Base-by-base conservation (phyloP, 1,284 basidiomycete species). In the Rhodotorula sp. region DNA sequence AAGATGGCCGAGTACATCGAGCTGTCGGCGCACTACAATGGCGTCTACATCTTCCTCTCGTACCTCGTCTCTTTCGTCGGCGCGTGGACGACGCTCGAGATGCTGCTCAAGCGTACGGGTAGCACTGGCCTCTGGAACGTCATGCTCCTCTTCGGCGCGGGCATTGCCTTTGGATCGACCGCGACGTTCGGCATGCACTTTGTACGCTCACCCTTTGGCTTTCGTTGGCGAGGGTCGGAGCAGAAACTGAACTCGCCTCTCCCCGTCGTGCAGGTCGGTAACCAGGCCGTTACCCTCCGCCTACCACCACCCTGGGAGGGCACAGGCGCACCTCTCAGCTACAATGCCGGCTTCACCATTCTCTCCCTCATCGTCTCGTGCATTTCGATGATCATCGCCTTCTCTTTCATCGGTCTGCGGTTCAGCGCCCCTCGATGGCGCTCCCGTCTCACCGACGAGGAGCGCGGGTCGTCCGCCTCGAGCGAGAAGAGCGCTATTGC, bases 341-440 rank as follows among this genome's bases (percentile, higher is more conserved):
- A 84, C 77, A 70, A 79, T 57, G 78, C 81, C 12, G 82, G 81
- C 10, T 84, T 78, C 76, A 84, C 84, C 25, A 74, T 84, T 54
- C 76, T 84, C n/a, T 82, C 81, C 36, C 79, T 84, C 51, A 80
- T 83, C 32, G 81, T 81, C 39, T 80, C 80, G 13, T 82, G 81
- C 66, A 55, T 79, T 6, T 82, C 81, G 64, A 84, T 84, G 82
- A 83, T 80, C 15, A 71, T 81, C 36, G 82, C 83, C 19, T 84
- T 84, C 74, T 82, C 81, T 70, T 79, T 84, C 69, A 83, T 84
- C 82, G 83, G 83, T 39, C 80, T 83, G 21, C 78, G 81, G 41
- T 60, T 83, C 17, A 72, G 73, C 57, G 44, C 44, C 32, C 67
- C 54, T 19, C 37, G n/a, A 25, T 39, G 37, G 57, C 61, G 60